Evolutionary conservation across 2,329 filamentous ascomycete genomes (phyloP).

Genomic region (Thermoascus crustaceus): DNA sequence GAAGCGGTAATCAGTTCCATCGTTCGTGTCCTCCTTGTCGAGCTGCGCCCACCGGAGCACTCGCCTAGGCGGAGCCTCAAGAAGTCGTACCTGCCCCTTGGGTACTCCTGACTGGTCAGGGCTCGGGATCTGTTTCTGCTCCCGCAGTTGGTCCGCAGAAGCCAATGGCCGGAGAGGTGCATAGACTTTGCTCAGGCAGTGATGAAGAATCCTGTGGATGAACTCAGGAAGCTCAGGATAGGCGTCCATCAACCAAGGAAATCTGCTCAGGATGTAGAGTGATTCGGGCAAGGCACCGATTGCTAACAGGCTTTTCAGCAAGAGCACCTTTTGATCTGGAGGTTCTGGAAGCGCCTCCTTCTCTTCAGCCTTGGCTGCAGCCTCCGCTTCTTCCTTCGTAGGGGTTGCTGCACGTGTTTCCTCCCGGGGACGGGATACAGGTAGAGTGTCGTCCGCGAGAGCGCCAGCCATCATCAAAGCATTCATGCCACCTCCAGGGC

Average conservation of each 20-base stretch:
- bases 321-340: constrained; percentile 75
- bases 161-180: constrained; percentile 42
- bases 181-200: constrained; percentile 72
- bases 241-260: constrained; percentile 83
- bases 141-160: constrained; percentile 35
- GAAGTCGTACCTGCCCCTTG: constrained; percentile 61
- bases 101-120: constrained; percentile 59
- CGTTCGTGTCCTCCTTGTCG: constrained; percentile 66
- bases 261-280: constrained; percentile 82
- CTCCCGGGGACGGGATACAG: constrained; percentile 45
- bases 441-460: constrained; percentile 69
- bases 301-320: constrained; percentile 76
- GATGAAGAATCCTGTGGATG: constrained; percentile 76
- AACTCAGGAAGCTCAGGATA: constrained; percentile 73
- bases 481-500: constrained; percentile 67
- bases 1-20: constrained; percentile 72
- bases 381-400: constrained; percentile 46
- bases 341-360: constrained; percentile 59
- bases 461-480: constrained; percentile 81
- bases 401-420: constrained; percentile 45
- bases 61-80: constrained; percentile 54
- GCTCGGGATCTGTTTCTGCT: constrained; percentile 44
- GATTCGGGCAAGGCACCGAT: constrained; percentile 91
- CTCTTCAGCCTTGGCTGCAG: constrained; percentile 34
- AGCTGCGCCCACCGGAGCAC: constrained; percentile 75